Conservation (phyloP, 2,329 filamentous ascomycete genomes). For the Blastomyces parvus region DNA sequence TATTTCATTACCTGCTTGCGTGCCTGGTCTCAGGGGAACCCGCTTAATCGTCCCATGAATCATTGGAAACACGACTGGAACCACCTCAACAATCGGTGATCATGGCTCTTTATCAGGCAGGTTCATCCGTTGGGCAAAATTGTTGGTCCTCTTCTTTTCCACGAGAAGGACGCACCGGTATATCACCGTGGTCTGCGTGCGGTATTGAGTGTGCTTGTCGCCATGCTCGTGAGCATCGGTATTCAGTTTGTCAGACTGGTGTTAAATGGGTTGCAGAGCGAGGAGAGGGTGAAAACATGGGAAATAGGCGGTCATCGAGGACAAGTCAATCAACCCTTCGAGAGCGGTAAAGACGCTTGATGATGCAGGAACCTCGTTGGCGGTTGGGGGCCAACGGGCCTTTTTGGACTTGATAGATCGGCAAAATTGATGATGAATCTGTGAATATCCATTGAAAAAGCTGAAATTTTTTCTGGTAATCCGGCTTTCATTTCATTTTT, state of each 20-base stretch:
- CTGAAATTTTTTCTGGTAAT: background rate
- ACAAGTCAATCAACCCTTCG: slow-evolving; percentile 44
- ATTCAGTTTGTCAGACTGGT: slow-evolving; percentile 49
- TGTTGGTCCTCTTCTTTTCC: slow-evolving; percentile 56
- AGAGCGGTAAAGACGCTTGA: slow-evolving; percentile 17
- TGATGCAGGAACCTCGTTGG: slow-evolving; percentile 23
- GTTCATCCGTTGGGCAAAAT: slow-evolving; percentile 55
- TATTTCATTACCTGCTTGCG: slow-evolving; percentile 53
- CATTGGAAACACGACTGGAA: slow-evolving; percentile 57
- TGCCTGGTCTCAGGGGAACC: slow-evolving; percentile 58
- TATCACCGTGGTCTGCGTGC: slow-evolving; percentile 51
- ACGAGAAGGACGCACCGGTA: slow-evolving; percentile 45
- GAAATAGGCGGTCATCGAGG: slow-evolving; percentile 50
- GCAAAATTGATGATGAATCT: slow-evolving; percentile 60
- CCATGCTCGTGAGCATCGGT: slow-evolving; percentile 44
- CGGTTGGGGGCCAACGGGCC: slow-evolving; percentile 44
- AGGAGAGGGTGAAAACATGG: slow-evolving; percentile 48
- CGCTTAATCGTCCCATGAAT: slow-evolving; percentile 60
- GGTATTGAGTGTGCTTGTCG: slow-evolving; percentile 39
- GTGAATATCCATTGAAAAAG: slow-evolving; percentile 48
- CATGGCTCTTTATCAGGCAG: slow-evolving; percentile 56
- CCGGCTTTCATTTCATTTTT: background rate
- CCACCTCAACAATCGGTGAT: slow-evolving; percentile 57
- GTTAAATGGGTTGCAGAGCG: slow-evolving; percentile 46
- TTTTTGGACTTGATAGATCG: slow-evolving; percentile 55